Percentiles rank a stretch among this genome's conserved stretches.
phyloP scores from a whole-genome alignment of 257 asterid species.

The Euphrasia confusa region DNA sequence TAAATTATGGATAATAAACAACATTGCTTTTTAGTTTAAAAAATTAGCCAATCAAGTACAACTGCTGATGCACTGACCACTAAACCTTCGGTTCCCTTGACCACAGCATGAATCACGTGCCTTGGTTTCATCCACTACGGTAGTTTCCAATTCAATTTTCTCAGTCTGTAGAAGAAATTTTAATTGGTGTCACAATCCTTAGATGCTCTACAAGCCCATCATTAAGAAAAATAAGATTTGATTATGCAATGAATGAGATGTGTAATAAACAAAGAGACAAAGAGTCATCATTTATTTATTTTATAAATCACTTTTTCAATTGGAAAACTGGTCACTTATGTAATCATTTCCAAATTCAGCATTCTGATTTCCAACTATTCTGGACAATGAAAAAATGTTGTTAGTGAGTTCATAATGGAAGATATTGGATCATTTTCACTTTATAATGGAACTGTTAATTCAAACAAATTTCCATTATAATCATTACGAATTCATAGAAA shows the following conservation, averaged over 20 bases:
- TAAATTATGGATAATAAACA: background rate
- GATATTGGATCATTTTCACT: too few species aligned
- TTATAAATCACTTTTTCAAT: background rate
- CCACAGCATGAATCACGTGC: constrained; percentile 11
- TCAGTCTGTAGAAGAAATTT: constrained; percentile 1
- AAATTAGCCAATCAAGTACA: background rate
- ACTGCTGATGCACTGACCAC: constrained; percentile 4
- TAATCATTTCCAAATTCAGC: too few species aligned
- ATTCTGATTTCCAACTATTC: too few species aligned
- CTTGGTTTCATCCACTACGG: constrained; percentile 10
- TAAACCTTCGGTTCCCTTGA: constrained; percentile 5
- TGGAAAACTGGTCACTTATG: background rate
- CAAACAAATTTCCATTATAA: too few species aligned
- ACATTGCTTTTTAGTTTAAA: background rate
- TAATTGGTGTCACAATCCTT: constrained; percentile 2
- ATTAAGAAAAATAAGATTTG: background rate
- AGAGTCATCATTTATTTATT: background rate
- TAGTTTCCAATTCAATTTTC: constrained; percentile 7
- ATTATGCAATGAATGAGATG: too few species aligned
- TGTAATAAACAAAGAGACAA: too few species aligned
- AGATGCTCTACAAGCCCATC: background rate
- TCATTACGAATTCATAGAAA: too few species aligned
- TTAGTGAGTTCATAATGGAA: too few species aligned
- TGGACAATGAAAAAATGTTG: too few species aligned
- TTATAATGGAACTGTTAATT: too few species aligned